These are phyloP conservation scores for Theobroma grandiflorum DNA, from an alignment of 441 rosid genomes.

Conservation along the genomic window DNA sequence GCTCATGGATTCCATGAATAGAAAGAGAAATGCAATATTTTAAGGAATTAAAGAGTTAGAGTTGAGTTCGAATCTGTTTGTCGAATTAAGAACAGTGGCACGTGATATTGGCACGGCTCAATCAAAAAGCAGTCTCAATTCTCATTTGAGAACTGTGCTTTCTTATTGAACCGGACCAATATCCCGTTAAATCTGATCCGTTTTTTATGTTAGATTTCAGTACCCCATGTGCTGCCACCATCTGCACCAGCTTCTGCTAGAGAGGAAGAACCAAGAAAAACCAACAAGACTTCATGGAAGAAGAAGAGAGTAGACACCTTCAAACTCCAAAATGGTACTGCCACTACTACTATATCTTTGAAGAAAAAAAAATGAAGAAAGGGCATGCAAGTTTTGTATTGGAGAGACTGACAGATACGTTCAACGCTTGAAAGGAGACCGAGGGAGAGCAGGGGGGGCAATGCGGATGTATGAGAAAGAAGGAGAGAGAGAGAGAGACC, in stretches of 20 bases:
- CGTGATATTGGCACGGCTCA: constrained; percentile 99
- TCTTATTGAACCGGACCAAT: constrained; percentile 87
- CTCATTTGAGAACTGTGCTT: constrained; percentile 33
- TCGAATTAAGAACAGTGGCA: neutral
- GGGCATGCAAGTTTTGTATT: neutral
- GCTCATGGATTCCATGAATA: neutral
- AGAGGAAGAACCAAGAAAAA: neutral
- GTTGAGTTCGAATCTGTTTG: neutral
- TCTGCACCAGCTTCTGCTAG: neutral
- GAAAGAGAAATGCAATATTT: neutral
- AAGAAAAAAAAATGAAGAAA: neutral
- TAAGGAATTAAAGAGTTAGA: neutral
- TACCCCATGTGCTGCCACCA: neutral
- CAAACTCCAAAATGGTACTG: neutral
- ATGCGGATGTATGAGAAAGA: neutral
- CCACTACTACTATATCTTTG: neutral
- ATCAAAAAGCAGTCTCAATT: constrained; percentile 63
- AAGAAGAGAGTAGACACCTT: neutral
- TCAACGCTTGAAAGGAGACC: neutral
- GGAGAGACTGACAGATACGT: neutral
- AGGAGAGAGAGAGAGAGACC: neutral
- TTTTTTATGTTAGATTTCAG: neutral
- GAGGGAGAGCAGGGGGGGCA: neutral
- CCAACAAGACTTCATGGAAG: neutral
- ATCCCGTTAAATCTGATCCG: constrained; percentile 46